phyloP scores from a whole-genome alignment of 768 basidiomycete genomes.

The Coprinopsis strossmayeri region DNA sequence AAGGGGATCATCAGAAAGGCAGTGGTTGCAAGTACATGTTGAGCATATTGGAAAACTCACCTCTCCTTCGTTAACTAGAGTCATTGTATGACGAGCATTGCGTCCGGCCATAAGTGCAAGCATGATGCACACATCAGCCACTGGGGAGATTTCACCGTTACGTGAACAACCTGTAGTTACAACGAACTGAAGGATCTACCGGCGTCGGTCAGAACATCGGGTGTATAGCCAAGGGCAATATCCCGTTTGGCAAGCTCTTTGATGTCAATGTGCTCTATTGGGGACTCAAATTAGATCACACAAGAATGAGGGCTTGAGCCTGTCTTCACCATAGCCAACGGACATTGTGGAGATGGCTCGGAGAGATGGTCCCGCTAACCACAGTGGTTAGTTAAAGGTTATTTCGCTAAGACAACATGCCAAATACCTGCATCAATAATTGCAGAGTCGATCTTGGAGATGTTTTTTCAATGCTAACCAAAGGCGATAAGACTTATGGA shows the following conservation, averaged over 20 bases:
- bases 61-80: conserved; percentile 62
- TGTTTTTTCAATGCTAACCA: neutral
- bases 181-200: no score
- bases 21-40: conserved; percentile 1
- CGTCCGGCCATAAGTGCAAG: conserved; percentile 90
- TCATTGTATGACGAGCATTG: conserved; percentile 59
- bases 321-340: conserved; percentile 66
- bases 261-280: conserved; percentile 74
- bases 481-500: neutral
- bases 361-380: conserved; percentile 63
- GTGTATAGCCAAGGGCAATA: conserved; percentile 84
- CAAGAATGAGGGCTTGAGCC: neutral
- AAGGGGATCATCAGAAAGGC: neutral
- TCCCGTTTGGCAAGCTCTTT: conserved; percentile 49
- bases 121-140: conserved; percentile 88
- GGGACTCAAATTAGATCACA: neutral
- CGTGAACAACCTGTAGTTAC: no score
- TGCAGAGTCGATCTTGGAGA: conserved; percentile 61
- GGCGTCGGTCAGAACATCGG: conserved; percentile 89
- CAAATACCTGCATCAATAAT: conserved; percentile 51
- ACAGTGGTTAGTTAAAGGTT: neutral
- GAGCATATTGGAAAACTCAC: conserved; percentile 30
- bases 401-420: neutral
- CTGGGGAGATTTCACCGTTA: no score
- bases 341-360: conserved; percentile 91